Base-by-base conservation (phyloP, 306 rosid genomes). In the Macrotyloma uniflorum region DNA sequence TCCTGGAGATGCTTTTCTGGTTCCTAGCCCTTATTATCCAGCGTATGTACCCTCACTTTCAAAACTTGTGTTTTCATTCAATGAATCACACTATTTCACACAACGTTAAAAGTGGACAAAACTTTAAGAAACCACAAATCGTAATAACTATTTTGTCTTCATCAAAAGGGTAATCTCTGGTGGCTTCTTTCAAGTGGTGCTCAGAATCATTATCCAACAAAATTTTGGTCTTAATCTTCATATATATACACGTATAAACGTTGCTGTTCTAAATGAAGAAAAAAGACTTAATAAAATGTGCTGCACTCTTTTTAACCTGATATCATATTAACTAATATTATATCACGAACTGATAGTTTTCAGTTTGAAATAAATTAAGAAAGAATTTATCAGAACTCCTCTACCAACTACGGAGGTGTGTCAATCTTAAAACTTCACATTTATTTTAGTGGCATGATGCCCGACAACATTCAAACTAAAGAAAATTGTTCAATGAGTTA, bases 21-120 rank as follows among this genome's bases (percentile, higher is more conserved):
- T 93, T 64, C 99, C 99, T 8, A 82, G 93, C 18, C 99, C 99
- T 67, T 95, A 81, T 74, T 95, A 95, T 87, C 96, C 99, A 80
- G 98, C 93, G 99, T 95, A 87, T 43, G 93, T 64, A 79, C 22
- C 83, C 76, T 84, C 46, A 16, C 68, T 73, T 57, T 72, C 72
- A 53, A 45, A 4, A 4, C 63, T 7, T 32, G 0, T 33, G 63
- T 35, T 38, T 49, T 47, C 42, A 58, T 86, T 83, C 85, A 66
- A 16, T 86, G 78, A 42, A 83, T 75, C 30, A 14, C 53, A 55
- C 75, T 79, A 13, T 82, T 54, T 50, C 75, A n/a, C 51, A 6
- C 59, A 22, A 51, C 13, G 10, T 62, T 68, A 1, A 53, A 64
- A 72, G 16, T 40, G 71, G 71, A 53, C 46, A 72, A 1, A 47